Percentiles rank a stretch among this genome's conserved stretches.
Evolutionary conservation across 768 basidiomycete genomes (phyloP).

Genomic region (Serpula lacrymans): DNA sequence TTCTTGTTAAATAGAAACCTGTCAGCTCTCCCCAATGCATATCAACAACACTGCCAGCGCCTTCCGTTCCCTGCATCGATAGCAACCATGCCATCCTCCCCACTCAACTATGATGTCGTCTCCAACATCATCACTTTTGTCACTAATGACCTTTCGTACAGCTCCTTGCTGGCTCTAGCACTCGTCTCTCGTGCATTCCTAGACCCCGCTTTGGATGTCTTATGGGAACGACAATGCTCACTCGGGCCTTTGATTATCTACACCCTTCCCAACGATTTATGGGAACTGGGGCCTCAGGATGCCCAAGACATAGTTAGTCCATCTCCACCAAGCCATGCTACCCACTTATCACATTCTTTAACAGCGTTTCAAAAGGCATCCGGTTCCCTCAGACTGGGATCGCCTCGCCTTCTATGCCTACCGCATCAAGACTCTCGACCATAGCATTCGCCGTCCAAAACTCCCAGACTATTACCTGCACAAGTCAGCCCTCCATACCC

Average conservation of each 20-base stretch:
- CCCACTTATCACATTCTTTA: neutral
- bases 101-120: conserved; percentile 1
- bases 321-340: no score
- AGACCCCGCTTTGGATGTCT: no score
- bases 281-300: no score
- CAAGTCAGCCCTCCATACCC: neutral
- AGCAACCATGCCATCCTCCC: neutral
- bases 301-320: no score
- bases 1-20: no score
- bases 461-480: neutral
- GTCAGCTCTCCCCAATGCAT: no score
- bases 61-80: no score
- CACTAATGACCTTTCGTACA: neutral
- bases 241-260: neutral
- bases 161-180: neutral
- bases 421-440: neutral
- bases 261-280: neutral
- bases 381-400: neutral
- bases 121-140: neutral
- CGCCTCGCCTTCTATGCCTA: neutral
- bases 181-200: no score
- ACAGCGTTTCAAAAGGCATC: neutral
- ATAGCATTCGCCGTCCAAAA: neutral
- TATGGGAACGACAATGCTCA: no score
- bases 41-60: no score